These are phyloP conservation scores for Hypoxylon intermedium DNA, from an alignment of 495 filamentous ascomycete genomes.

Conservation along the genomic window DNA sequence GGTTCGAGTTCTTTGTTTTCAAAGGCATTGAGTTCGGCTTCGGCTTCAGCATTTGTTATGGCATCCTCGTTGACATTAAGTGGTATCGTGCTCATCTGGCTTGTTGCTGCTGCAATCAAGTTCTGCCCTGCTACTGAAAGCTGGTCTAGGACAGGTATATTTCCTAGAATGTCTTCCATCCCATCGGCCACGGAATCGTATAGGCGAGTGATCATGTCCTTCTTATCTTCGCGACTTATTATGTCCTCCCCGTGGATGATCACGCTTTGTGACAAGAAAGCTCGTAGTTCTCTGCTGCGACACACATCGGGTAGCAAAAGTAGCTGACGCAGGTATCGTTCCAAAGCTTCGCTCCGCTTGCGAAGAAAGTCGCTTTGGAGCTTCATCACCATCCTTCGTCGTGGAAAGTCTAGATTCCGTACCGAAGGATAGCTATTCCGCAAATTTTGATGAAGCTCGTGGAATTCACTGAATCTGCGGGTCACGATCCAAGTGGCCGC, in stretches of 20 bases:
- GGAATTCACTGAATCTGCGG: constrained; percentile 93
- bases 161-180: constrained; percentile 97
- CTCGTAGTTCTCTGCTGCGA: constrained; percentile 86
- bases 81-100: constrained; percentile 68
- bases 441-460: constrained; percentile 90
- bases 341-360: constrained; percentile 81
- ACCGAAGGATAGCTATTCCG: constrained; percentile 84
- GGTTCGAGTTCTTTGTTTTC: constrained; percentile 88
- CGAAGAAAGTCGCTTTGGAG: constrained; percentile 93
- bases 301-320: constrained; percentile 91
- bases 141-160: constrained; percentile 94
- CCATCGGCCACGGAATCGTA: constrained; percentile 97
- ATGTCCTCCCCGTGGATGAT: constrained; percentile 64
- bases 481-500: constrained; percentile 82
- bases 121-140: constrained; percentile 92
- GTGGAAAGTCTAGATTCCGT: constrained; percentile 87
- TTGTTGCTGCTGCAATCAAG: constrained; percentile 85
- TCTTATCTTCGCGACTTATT: constrained; percentile 65
- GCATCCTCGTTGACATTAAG: constrained; percentile 56
- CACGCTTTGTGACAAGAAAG: constrained; percentile 89
- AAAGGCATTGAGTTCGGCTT: constrained; percentile 93
- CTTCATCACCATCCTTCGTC: constrained; percentile 92
- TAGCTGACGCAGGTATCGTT: constrained; percentile 84
- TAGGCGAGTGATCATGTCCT: constrained; percentile 90
- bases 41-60: constrained; percentile 82